A percentile compares a stretch with the other conserved stretches of the same genome.
phyloP scores from a whole-genome alignment of 139 green algal genomes.

The Micromonas pusilla region DNA sequence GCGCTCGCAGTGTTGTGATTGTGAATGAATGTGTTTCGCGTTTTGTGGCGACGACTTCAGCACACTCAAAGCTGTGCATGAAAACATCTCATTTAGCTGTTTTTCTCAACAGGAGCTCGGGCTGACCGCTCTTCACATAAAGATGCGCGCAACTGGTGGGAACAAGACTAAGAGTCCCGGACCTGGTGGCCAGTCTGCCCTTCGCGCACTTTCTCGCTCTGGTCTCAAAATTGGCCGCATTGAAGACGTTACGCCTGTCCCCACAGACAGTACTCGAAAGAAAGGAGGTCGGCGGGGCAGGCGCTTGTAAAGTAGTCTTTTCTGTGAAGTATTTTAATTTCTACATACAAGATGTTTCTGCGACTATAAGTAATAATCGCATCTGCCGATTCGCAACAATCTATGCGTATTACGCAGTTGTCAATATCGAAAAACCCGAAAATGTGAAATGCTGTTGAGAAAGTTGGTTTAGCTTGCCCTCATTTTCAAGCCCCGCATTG shows the following conservation, averaged over 20 bases:
- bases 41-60: too few species aligned
- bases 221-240: slow-evolving; percentile 99
- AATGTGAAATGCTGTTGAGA: too few species aligned
- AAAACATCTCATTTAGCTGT: neutral
- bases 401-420: too few species aligned
- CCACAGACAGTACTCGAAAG: slow-evolving; percentile 86
- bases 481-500: too few species aligned
- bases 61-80: too few species aligned
- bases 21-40: too few species aligned
- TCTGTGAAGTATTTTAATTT: too few species aligned
- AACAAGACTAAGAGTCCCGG: slow-evolving; percentile 99
- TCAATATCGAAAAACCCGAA: too few species aligned
- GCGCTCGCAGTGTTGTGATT: slow-evolving; percentile 13
- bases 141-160: slow-evolving; percentile 94
- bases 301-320: slow-evolving; percentile 65
- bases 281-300: slow-evolving; percentile 96
- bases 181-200: slow-evolving; percentile 91
- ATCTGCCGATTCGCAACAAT: too few species aligned
- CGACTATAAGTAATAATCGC: too few species aligned
- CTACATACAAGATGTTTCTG: too few species aligned
- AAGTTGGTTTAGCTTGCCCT: too few species aligned
- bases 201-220: slow-evolving; percentile 92
- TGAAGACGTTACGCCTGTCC: slow-evolving; percentile 99
- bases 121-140: slow-evolving; percentile 97
- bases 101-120: slow-evolving; percentile 80